These are phyloP conservation scores for Achaetomiella virescens DNA, from an alignment of 495 filamentous ascomycete species.

Conservation along the genomic window DNA sequence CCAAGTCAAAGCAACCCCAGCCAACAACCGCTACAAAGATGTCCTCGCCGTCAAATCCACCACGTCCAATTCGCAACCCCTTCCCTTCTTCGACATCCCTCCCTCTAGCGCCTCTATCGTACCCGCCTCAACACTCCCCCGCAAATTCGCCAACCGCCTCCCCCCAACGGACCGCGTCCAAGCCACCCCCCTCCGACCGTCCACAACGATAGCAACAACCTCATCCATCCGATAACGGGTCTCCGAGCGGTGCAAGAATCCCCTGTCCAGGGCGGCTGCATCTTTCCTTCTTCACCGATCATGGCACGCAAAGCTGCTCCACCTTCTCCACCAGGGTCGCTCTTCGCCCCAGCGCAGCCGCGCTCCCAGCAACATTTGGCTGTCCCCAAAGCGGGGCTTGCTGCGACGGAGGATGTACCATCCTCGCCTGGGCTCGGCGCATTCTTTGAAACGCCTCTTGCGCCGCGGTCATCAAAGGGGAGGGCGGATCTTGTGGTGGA, in stretches of 20 bases:
- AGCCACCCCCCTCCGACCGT: constrained; percentile 26
- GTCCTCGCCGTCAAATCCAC: constrained; percentile 24
- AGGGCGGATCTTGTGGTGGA: constrained; percentile 34
- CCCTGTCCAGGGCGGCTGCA: constrained; percentile 6
- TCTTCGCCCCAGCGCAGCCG: constrained; percentile 9
- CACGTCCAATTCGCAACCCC: constrained; percentile 2
- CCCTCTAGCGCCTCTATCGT: constrained; percentile 29
- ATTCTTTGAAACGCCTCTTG: constrained; percentile 37
- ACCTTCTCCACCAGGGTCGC: constrained; percentile 23
- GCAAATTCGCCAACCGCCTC: constrained; percentile 28
- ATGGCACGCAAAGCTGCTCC: constrained; percentile 48
- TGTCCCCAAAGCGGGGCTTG: constrained; percentile 10
- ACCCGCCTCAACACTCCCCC: constrained; percentile 34
- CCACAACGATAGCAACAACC: neutral
- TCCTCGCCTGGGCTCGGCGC: constrained; percentile 31
- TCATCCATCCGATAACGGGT: constrained; percentile 4
- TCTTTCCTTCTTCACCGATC: constrained; percentile 38
- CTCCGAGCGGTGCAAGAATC: constrained; percentile 16
- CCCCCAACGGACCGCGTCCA: constrained; percentile 15
- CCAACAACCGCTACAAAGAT: constrained; percentile 48
- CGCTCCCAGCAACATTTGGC: constrained; percentile 29
- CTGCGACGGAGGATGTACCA: constrained; percentile 37
- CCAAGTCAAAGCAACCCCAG: constrained; percentile 75
- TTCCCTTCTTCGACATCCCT: constrained; percentile 9
- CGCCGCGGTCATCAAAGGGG: constrained; percentile 17